Evolutionary conservation across 129 eudicot species (phyloP).

Genomic region (Artemisia annua): DNA sequence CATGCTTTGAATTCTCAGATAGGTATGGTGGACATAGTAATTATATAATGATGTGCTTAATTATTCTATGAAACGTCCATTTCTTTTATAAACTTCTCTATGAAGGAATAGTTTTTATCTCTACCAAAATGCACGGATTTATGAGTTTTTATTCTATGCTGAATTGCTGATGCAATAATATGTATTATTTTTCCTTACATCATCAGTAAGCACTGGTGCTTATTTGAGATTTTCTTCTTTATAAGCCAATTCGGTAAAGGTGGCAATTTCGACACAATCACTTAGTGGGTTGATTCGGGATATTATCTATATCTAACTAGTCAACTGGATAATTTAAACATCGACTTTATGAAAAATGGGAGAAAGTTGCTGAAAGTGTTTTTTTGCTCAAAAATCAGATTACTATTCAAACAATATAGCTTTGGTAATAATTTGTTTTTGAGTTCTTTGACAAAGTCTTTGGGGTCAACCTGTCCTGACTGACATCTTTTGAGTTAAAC

Average conservation of each 20-base stretch:
- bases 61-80: slow-evolving; percentile 6
- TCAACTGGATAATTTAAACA: neutral
- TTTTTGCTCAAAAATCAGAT: neutral
- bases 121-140: slow-evolving; percentile 12
- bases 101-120: neutral
- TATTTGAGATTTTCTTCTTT: slow-evolving; percentile 6
- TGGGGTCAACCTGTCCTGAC: too few relatives aligned
- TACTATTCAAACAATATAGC: too few relatives aligned
- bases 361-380: neutral
- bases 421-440: too few relatives aligned
- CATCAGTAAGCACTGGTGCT: slow-evolving; percentile 14
- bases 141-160: slow-evolving; percentile 5
- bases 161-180: slow-evolving; percentile 3
- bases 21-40: slow-evolving; percentile 51
- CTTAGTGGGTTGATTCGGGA: neutral
- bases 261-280: neutral
- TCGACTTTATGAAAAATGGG: neutral
- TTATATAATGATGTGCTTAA: neutral
- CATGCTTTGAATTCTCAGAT: slow-evolving; percentile 80
- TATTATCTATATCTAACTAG: neutral
- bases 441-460: too few relatives aligned
- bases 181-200: slow-evolving; percentile 2
- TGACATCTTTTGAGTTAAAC: neutral
- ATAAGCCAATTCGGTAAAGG: slow-evolving; percentile 7
- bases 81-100: neutral